phyloP scores from a whole-genome alignment of 257 asterid genomes.

The Nicotiana tabacum region DNA sequence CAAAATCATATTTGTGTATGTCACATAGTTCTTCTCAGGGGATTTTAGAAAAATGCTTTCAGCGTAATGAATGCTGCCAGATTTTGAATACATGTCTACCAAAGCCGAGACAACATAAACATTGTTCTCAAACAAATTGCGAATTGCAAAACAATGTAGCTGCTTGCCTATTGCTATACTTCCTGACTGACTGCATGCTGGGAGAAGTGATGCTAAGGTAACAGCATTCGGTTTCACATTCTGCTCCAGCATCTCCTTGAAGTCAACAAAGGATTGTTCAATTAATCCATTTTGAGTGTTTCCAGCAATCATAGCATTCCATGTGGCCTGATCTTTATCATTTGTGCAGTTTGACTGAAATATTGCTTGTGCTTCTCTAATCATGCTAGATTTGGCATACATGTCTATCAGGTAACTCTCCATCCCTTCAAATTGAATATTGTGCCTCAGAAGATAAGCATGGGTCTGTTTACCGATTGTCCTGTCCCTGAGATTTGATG shows the following conservation, averaged over 20 bases:
- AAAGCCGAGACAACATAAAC: slow-evolving; percentile 72
- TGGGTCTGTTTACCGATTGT: slow-evolving; percentile 63
- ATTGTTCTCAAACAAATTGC: slow-evolving; percentile 51
- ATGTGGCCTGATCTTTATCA: slow-evolving; percentile 51
- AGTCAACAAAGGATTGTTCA: slow-evolving; percentile 43
- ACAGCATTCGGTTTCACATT: slow-evolving; percentile 59
- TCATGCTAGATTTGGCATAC: slow-evolving; percentile 63
- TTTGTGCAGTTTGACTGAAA: slow-evolving; percentile 29
- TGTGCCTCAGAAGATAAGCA: slow-evolving; percentile 57
- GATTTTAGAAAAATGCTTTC: slow-evolving; percentile 52
- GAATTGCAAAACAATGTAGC: slow-evolving; percentile 61
- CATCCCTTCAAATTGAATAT: slow-evolving; percentile 58
- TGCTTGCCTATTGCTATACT: slow-evolving; percentile 58
- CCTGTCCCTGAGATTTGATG: slow-evolving; percentile 60
- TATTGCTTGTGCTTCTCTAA: slow-evolving; percentile 42
- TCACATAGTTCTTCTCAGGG: slow-evolving; percentile 58
- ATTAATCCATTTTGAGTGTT: slow-evolving; percentile 55
- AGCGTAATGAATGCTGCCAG: slow-evolving; percentile 57
- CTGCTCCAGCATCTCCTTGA: slow-evolving; percentile 54
- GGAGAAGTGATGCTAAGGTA: slow-evolving; percentile 76
- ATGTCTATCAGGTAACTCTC: slow-evolving; percentile 69
- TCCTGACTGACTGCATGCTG: slow-evolving; percentile 67
- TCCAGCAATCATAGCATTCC: slow-evolving; percentile 84
- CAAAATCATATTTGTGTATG: slow-evolving; percentile 80
- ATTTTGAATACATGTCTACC: slow-evolving; percentile 90